Evolutionary conservation across 1,139 yeast species (phyloP).

Genomic region (Eremothecium coryli): DNA sequence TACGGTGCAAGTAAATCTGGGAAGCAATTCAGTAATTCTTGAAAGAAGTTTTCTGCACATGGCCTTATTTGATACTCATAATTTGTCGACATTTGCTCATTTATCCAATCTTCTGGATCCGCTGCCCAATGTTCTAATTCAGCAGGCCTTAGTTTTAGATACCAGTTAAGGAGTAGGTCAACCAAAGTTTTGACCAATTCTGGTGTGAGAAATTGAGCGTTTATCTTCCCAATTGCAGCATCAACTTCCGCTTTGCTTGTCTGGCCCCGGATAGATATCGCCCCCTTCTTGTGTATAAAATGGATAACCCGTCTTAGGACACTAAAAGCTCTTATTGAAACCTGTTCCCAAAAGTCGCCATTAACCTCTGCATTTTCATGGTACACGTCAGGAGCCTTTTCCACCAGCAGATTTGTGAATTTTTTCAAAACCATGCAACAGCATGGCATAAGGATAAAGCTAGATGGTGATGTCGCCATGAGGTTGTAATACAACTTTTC

Average conservation of each 20-base stretch:
- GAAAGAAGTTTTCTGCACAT: slow-evolving; percentile 79
- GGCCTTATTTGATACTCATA: slow-evolving; percentile 84
- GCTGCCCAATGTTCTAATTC: slow-evolving; percentile 74
- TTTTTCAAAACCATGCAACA: slow-evolving; percentile 52
- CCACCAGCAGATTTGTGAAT: slow-evolving; percentile 49
- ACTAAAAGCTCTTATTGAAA: slow-evolving; percentile 62
- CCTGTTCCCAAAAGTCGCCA: slow-evolving; percentile 66
- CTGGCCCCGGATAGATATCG: slow-evolving; percentile 51
- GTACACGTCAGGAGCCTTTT: slow-evolving; percentile 54
- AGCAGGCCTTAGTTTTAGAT: slow-evolving; percentile 58
- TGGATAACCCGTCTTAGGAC: slow-evolving; percentile 58
- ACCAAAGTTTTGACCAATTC: slow-evolving; percentile 49
- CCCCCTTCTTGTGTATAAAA: slow-evolving; percentile 57
- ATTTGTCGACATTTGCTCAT: slow-evolving; percentile 65
- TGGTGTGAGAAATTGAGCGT: slow-evolving; percentile 48
- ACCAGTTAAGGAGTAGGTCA: slow-evolving; percentile 61
- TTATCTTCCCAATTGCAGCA: slow-evolving; percentile 44
- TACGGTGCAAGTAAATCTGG: slow-evolving; percentile 53
- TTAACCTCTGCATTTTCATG: slow-evolving; percentile 37
- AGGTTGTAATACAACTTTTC: slow-evolving; percentile 62
- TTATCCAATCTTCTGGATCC: slow-evolving; percentile 91
- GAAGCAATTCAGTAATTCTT: slow-evolving; percentile 60
- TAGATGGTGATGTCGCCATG: slow-evolving; percentile 42
- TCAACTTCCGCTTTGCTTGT: slow-evolving; percentile 54
- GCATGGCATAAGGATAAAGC: slow-evolving; percentile 60